Evolutionary conservation across 75 land plant species (phyloP).

Genomic region (Cupressus sempervirens): DNA sequence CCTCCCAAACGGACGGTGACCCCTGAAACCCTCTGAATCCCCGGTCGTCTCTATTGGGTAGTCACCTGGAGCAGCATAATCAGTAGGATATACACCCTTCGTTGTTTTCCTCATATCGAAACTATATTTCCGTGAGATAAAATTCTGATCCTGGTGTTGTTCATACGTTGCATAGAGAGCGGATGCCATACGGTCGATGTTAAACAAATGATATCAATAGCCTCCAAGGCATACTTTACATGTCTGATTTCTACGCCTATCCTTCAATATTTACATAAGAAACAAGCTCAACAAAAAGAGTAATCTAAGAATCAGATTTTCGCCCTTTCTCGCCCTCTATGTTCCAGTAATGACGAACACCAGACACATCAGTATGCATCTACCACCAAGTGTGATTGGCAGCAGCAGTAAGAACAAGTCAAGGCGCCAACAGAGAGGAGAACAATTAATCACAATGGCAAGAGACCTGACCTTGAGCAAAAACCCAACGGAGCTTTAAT

Average conservation of each 20-base stretch:
- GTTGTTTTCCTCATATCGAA: constrained; percentile 27
- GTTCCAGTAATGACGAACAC: too few relatives aligned
- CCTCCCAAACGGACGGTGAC: background rate
- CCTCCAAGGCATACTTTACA: background rate
- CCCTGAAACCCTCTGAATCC: constrained; percentile 36
- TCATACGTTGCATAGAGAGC: constrained; percentile 25
- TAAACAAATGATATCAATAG: background rate
- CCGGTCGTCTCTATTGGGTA: constrained; percentile 30
- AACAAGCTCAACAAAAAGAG: too few relatives aligned
- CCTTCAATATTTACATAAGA: too few relatives aligned
- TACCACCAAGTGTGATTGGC: too few relatives aligned
- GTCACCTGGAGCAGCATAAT: constrained; percentile 36
- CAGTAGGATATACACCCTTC: constrained; percentile 25
- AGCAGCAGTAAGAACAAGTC: background rate
- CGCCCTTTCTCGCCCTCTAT: too few relatives aligned
- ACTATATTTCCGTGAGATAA: constrained; percentile 7
- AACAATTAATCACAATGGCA: background rate
- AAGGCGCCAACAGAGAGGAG: background rate
- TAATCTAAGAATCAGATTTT: too few relatives aligned
- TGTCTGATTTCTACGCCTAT: background rate
- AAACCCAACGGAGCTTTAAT: background rate
- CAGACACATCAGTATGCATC: too few relatives aligned
- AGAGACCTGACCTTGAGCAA: background rate
- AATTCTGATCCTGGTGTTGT: constrained; percentile 20
- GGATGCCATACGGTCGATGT: constrained; percentile 29